Conservation (phyloP, 352 stramenopile genomes). For the Achlya hypogyna region DNA sequence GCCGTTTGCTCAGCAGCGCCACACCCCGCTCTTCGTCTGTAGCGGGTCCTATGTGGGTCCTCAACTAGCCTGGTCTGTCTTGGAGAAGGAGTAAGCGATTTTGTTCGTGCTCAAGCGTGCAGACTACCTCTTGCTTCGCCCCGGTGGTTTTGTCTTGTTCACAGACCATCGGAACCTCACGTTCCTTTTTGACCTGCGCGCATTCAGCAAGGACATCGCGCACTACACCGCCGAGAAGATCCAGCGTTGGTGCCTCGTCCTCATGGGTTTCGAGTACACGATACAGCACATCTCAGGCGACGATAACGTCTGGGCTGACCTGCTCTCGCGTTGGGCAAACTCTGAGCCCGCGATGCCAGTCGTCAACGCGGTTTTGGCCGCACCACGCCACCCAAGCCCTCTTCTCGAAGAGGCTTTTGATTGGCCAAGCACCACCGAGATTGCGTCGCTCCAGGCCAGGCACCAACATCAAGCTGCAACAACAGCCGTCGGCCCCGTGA, state of each 20-base stretch:
- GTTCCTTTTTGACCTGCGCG: background rate
- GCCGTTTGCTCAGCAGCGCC: background rate
- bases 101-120: background rate
- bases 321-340: constrained; percentile 22
- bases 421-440: too few relatives aligned
- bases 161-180: constrained; percentile 17
- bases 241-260: constrained; percentile 20
- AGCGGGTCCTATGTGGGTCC: background rate
- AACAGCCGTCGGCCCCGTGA: too few relatives aligned
- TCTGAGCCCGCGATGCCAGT: background rate
- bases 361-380: too few relatives aligned
- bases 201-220: background rate
- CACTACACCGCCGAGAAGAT: constrained; percentile 25
- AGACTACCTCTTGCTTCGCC: constrained; percentile 8
- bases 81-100: constrained; percentile 17
- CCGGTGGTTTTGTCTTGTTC: constrained; percentile 9
- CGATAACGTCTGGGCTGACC: constrained; percentile 19
- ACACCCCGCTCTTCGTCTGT: too few relatives aligned
- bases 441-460: too few relatives aligned
- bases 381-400: too few relatives aligned
- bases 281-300: constrained; percentile 18
- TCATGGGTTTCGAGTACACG: constrained; percentile 20
- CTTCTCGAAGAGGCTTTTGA: too few relatives aligned
- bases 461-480: too few relatives aligned
- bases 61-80: background rate